Evolutionary conservation across 2,329 filamentous ascomycete species (phyloP), one percentile per base, ranked within the genome.

Genomic region (Coniochaeta hoffmannii): DNA sequence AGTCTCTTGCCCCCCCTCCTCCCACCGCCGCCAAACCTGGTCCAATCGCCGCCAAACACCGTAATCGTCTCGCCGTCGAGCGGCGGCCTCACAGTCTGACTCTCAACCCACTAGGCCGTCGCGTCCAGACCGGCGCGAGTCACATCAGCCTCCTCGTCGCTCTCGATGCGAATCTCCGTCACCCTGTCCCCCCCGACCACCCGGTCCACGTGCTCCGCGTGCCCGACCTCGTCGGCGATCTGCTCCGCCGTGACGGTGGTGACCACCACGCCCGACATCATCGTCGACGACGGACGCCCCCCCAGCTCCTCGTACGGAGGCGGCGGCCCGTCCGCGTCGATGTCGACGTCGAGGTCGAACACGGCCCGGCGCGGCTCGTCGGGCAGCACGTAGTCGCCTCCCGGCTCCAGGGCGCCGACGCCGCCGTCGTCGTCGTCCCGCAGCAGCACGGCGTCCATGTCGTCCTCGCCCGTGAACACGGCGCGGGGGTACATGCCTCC

Each of bases 401-500:
- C 61, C 24, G 59, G 57, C 15, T 65, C 65, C 22, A 58, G 57
- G 2, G 22, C 12, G 17, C 10, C 15, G 15, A 2, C 15, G n/a
- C 22, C 36, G 12, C 30, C 30, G 30, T 12, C 30, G 14, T 65
- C 64, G 15, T 53, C 58, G n/a, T 56, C n/a, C n/a, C n/a, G n/a
- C 9, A 19, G 46, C 8, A 65, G 61, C 38, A 69, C 66, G 12
- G 65, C 55, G 15, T 64, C 64, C 58, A 63, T 62, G 52, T 68
- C 69, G 30, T 65, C 66, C 19, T 61, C 30, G 38, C 57, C 57
- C 19, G 26, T 50, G 30, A 24, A n/a, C 26, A 50, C 14, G 46
- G 2, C 17, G 11, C 9, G 44, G n/a, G 24, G 4, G 10, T 50
- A 50, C 24, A 12, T n/a, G n/a, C 36, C 15, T 59, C 61, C n/a